These are phyloP conservation scores for Apiotrichum gamsii DNA, from an alignment of 1,284 basidiomycete species.

Conservation along the genomic window DNA sequence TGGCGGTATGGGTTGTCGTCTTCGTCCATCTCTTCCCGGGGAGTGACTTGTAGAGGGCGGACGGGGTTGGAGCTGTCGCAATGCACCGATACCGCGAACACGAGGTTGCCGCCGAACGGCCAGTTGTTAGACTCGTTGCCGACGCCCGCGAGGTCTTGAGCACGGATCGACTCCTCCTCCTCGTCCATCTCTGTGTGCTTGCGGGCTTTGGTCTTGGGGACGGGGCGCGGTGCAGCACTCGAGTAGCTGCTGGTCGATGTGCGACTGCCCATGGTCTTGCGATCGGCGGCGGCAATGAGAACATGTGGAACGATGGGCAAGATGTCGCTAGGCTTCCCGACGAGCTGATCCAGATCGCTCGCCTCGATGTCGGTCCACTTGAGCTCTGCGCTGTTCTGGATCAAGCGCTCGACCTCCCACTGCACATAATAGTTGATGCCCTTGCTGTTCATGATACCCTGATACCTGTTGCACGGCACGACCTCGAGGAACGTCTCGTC, in stretches of 20 bases:
- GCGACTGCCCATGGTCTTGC: too few relatives aligned
- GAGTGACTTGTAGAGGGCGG: too few relatives aligned
- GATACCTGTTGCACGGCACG: slow-evolving; percentile 18
- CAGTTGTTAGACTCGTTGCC: slow-evolving; percentile 15
- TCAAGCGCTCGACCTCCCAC: slow-evolving; percentile 28
- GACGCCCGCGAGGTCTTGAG: slow-evolving; percentile 4
- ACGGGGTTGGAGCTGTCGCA: background rate
- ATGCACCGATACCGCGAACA: slow-evolving; percentile 18
- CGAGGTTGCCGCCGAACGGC: slow-evolving; percentile 30
- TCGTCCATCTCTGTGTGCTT: slow-evolving; percentile 21
- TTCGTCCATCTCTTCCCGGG: background rate
- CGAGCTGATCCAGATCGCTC: slow-evolving; percentile 16
- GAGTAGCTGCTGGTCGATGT: too few relatives aligned
- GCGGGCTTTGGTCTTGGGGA: too few relatives aligned
- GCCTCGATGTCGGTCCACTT: slow-evolving; percentile 19
- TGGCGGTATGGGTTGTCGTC: background rate
- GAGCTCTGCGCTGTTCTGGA: slow-evolving; percentile 4
- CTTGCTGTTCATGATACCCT: slow-evolving; percentile 12
- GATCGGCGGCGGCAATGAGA: background rate
- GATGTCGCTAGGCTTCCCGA: slow-evolving; percentile 11
- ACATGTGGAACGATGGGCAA: slow-evolving; percentile 3
- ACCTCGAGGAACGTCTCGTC: slow-evolving; percentile 10
- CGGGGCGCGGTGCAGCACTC: too few relatives aligned
- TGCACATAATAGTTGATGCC: slow-evolving; percentile 26
- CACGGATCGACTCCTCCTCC: slow-evolving; percentile 24